A percentile compares a stretch with the other conserved stretches of the same genome.
Evolutionary conservation across 1,284 basidiomycete species (phyloP).

Genomic region (Trametes versicolor): DNA sequence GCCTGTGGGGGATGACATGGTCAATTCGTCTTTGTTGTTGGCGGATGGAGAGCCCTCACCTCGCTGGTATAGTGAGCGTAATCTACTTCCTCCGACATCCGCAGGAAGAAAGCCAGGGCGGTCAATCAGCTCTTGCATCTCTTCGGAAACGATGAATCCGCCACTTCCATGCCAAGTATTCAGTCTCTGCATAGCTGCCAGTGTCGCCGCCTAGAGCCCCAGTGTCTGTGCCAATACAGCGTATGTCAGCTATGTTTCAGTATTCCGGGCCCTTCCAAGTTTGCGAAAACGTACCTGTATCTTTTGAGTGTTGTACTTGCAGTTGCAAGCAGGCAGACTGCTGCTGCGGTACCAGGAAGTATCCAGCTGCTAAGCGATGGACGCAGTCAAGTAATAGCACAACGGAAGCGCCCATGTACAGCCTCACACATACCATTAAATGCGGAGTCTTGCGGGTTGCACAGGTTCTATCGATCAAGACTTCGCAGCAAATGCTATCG

Average conservation of each 20-base stretch:
- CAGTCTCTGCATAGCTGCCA: background rate
- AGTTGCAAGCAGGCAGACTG: no score
- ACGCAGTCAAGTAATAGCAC: background rate
- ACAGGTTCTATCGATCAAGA: background rate
- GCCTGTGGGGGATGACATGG: background rate
- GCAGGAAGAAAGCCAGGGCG: constrained; percentile 48
- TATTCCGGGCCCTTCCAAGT: background rate
- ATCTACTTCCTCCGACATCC: constrained; percentile 46
- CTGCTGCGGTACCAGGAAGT: no score
- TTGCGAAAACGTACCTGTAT: background rate
- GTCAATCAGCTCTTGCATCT: constrained; percentile 51
- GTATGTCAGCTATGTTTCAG: background rate
- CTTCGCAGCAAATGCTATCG: background rate
- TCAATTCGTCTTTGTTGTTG: background rate
- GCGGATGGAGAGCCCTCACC: background rate
- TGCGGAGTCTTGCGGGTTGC: background rate
- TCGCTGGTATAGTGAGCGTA: background rate
- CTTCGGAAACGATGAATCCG: constrained; percentile 49
- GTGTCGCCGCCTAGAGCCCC: no score
- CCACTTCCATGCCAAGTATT: constrained; percentile 26
- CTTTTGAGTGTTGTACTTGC: no score
- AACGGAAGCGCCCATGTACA: background rate
- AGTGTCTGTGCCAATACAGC: background rate
- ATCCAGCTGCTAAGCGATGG: no score
- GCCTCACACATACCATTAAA: background rate